Evolutionary conservation across 78 protist genomes (phyloP), one percentile per base, ranked within the genome.

Genomic region (Andalucia godoyi): DNA sequence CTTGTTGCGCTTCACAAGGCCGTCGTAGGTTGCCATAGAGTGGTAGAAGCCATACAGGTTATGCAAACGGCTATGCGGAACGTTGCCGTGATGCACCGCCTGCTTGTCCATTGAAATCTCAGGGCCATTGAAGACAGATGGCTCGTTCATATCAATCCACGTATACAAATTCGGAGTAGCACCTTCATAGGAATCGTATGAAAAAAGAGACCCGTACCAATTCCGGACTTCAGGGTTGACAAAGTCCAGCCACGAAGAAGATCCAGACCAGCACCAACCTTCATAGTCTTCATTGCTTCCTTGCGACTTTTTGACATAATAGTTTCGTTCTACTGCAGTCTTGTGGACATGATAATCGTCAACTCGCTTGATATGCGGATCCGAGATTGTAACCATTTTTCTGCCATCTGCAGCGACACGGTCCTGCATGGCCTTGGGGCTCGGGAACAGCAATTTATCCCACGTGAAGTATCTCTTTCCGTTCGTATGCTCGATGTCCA

Each of bases 111-210:
- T 89, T 17, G 98, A 84, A 23, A 86, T 80, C 57, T 97, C 99
- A 8, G 94, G 97, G 12, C 97, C 97, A 64, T 74, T 83, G 79
- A 95, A 97, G 0, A 97, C 99, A 0, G 94, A 83, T 39, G 97
- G 98, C 71, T 91, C 97, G 68, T 96, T 96, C 99, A 96, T 96
- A 76, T 97, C 99, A 43, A 95, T 97, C 99, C 99, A 97, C 43
- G 60, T 75, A 83, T 79, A 89, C 25, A 95, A 64, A 45, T 6
- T 47, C 9, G 38, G 41, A 13, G 97, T 86, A 12, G 95, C 79
- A 2, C 93, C 90, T 37, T 68, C 58, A 70, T 89, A 92, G 25
- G 38, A 42, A 49, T 84, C 84, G 27, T 79, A 69, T 12, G 73
- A 32, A 49, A 87, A 87, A n/a, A 49, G 71, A 2, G 21, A 25